Conservation (phyloP, 31 red algal species). For the Odonthalia washingtoniensis region DNA sequence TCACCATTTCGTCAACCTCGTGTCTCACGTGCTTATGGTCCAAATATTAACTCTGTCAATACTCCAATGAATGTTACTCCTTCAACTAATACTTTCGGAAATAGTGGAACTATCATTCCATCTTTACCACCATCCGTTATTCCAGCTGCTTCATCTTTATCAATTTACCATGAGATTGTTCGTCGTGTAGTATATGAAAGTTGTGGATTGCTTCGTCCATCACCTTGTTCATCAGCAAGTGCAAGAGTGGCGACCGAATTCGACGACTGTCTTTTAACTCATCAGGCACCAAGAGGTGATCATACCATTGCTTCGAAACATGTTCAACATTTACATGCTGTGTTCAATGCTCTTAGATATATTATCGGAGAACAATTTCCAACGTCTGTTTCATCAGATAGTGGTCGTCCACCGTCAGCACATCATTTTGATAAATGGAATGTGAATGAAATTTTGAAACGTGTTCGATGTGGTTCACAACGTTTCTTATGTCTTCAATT, state of each 20-base stretch:
- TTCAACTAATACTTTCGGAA: too few relatives aligned
- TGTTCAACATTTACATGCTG: constrained; percentile 59
- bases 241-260: constrained; percentile 55
- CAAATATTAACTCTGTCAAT: background rate
- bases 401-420: constrained; percentile 21
- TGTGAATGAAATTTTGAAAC: constrained; percentile 1
- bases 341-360: constrained; percentile 54
- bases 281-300: constrained; percentile 59
- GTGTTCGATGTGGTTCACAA: constrained; percentile 49
- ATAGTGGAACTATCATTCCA: background rate
- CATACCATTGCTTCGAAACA: constrained; percentile 18
- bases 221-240: constrained; percentile 16
- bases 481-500: constrained; percentile 78
- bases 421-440: constrained; percentile 44
- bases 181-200: constrained; percentile 40
- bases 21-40: constrained; percentile 15
- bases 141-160: constrained; percentile 14
- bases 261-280: constrained; percentile 45
- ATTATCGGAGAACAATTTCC: constrained; percentile 39
- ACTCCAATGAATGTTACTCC: background rate
- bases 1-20: constrained; percentile 60
- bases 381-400: constrained; percentile 4
- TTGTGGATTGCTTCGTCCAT: background rate
- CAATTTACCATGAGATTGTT: constrained; percentile 63
- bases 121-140: background rate